These are phyloP conservation scores for Rhodotorula sp. DNA, from an alignment of 1,284 basidiomycete genomes.

Conservation along the genomic window DNA sequence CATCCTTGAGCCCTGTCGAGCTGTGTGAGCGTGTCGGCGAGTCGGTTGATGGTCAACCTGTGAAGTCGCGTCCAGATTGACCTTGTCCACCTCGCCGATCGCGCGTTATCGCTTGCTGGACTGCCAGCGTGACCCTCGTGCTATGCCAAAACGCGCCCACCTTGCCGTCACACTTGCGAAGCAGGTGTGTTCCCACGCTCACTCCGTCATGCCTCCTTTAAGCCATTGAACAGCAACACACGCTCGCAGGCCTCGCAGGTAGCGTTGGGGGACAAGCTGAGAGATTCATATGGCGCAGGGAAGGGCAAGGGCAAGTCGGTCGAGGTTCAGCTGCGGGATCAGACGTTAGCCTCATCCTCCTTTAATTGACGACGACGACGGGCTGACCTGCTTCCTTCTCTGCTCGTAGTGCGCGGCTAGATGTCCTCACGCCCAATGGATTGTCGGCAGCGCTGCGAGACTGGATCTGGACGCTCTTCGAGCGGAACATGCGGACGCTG, in stretches of 20 bases:
- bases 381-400: too few relatives aligned
- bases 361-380: too few relatives aligned
- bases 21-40: neutral
- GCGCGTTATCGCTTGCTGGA: too few relatives aligned
- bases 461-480: slow-evolving; percentile 34
- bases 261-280: neutral
- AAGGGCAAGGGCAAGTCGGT: neutral
- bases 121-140: too few relatives aligned
- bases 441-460: neutral
- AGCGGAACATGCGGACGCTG: slow-evolving; percentile 38
- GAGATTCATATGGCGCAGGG: neutral
- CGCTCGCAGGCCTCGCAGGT: slow-evolving; percentile 2
- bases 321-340: neutral
- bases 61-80: neutral
- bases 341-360: neutral
- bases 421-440: neutral
- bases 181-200: neutral
- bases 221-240: neutral
- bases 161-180: slow-evolving; percentile 25
- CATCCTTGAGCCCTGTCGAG: neutral
- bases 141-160: slow-evolving; percentile 12
- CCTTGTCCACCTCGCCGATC: neutral
- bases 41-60: neutral
- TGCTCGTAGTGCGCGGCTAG: neutral
- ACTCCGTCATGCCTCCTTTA: too few relatives aligned